Evolutionary conservation across 225 moss, liverwort and hornwort species (phyloP).

Genomic region (Sphagnum contortum): DNA sequence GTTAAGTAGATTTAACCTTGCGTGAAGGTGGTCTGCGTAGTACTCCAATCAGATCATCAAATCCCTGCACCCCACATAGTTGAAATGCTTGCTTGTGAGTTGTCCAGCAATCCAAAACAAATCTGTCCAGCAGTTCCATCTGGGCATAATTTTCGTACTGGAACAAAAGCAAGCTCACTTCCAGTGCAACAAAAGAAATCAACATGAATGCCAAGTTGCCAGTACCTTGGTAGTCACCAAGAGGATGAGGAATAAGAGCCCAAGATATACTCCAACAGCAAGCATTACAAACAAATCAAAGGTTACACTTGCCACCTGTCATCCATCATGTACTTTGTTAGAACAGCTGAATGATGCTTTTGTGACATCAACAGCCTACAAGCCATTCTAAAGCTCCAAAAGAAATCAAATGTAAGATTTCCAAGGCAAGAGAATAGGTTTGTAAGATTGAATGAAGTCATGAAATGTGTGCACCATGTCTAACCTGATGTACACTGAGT

Average conservation of each 20-base stretch:
- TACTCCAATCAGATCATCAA: conserved; percentile 79
- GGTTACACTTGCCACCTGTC: conserved; percentile 97
- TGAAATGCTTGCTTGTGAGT: not conserved
- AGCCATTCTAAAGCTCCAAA: too few relatives aligned
- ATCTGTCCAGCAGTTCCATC: not conserved
- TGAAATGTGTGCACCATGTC: too few relatives aligned
- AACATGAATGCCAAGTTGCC: conserved; percentile 1
- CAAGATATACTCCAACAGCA: conserved; percentile 73
- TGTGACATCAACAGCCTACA: too few relatives aligned
- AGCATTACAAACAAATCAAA: conserved; percentile 84
- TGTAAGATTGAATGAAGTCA: too few relatives aligned
- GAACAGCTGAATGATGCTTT: too few relatives aligned
- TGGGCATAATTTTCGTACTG: not conserved
- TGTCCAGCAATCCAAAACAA: not conserved
- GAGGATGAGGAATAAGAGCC: conserved; percentile 69
- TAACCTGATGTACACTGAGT: conserved; percentile 82
- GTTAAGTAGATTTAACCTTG: conserved; percentile 60
- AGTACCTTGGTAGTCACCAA: conserved; percentile 83
- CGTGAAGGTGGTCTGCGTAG: conserved; percentile 77
- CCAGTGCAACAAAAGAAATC: not conserved
- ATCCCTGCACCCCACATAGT: conserved; percentile 44
- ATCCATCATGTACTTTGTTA: conserved; percentile 7
- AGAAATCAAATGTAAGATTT: too few relatives aligned
- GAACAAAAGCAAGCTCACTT: not conserved
- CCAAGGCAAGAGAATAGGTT: too few relatives aligned